Percentiles rank a stretch among this genome's conserved stretches.
Conservation (phyloP, 202 grass and related monocot species). For the Cymbopogon flexuosus region DNA sequence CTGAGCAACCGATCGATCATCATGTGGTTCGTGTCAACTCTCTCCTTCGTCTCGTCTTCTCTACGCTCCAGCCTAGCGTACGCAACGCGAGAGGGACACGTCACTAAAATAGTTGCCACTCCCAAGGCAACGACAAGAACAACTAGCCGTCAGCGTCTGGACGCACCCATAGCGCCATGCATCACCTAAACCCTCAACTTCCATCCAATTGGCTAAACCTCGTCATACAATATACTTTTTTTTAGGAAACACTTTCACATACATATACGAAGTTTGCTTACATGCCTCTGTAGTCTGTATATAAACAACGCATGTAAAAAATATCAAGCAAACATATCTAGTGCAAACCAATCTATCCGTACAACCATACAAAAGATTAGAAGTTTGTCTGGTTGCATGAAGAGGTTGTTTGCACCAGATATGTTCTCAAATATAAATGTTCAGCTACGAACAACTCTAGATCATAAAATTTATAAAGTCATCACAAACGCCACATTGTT, state of each 20-base stretch:
- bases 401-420: no score
- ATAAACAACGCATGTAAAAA: no score
- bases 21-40: conserved; percentile 24
- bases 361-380: no score
- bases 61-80: not conserved
- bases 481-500: no score
- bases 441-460: not conserved
- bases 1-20: not conserved
- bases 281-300: no score
- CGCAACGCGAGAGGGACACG: not conserved
- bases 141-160: not conserved
- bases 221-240: no score
- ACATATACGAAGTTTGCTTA: no score
- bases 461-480: not conserved
- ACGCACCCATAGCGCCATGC: not conserved
- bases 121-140: not conserved
- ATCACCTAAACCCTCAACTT: not conserved
- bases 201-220: not conserved
- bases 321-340: no score
- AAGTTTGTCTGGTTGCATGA: no score
- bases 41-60: not conserved
- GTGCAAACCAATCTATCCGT: no score
- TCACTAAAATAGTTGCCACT: not conserved
- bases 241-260: no score
- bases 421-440: not conserved